phyloP scores from a whole-genome alignment of 176 grass and related monocot species.

The Hordeum vulgare region MorexV3_pseudomolecules_assembly NC_058518.1:459626993-459627492 shows the following conservation, averaged over 20 bases:
- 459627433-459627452: not conserved
- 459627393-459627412: not conserved
- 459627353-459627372: not conserved
- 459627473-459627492: constrained; percentile 2
- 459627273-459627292: too few relatives aligned
- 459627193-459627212: constrained; percentile 17
- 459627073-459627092: not conserved
- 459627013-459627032: not conserved
- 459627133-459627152: too few relatives aligned
- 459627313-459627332: constrained; percentile 21
- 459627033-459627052: constrained; percentile 63
- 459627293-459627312: not conserved
- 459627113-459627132: not conserved
- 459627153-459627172: not conserved
- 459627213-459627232: constrained; percentile 28
- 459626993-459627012: not conserved
- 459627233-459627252: not conserved
- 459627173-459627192: not conserved
- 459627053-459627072: constrained; percentile 49
- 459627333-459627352: constrained; percentile 19
- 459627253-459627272: not conserved
- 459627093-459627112: not conserved
- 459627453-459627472: constrained; percentile 21
- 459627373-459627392: not conserved
- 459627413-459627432: not conserved